These are phyloP conservation scores for Arabidopsis arenosa DNA, from an alignment of 345 rosid genomes.

Conservation along the genomic window DNA sequence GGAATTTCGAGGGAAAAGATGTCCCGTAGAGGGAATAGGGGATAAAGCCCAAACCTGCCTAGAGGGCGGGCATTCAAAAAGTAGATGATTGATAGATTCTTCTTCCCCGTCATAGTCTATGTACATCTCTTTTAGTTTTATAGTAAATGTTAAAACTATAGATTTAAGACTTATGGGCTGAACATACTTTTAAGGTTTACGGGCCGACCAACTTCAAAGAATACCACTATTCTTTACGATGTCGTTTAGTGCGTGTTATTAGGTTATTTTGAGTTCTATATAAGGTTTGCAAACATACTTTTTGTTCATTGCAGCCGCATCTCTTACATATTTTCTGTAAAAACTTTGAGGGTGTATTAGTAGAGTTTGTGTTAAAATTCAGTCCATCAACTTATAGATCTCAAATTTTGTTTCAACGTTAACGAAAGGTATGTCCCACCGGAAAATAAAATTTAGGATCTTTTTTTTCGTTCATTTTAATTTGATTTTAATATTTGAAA, in stretches of 20 bases:
- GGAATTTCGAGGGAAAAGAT: no score
- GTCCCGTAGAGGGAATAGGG: no score
- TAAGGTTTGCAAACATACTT: not conserved
- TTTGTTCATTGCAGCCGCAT: not conserved
- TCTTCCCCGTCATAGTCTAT: not conserved
- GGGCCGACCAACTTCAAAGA: not conserved
- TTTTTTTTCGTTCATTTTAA: not conserved
- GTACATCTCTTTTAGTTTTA: not conserved
- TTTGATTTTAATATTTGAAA: not conserved
- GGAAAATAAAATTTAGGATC: not conserved
- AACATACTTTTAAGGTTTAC: no score
- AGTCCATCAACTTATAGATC: not conserved
- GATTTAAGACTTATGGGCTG: no score
- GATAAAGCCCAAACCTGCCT: no score
- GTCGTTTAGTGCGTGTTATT: not conserved
- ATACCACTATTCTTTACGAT: not conserved
- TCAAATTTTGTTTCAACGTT: not conserved
- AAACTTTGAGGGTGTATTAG: not conserved
- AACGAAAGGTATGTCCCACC: not conserved
- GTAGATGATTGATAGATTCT: no score
- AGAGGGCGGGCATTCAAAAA: no score
- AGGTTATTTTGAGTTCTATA: not conserved
- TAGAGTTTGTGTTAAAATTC: not conserved
- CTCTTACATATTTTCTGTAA: not conserved
- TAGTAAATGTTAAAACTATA: not conserved